Base-by-base conservation (phyloP, 2,329 filamentous ascomycete species). In the Ilyonectria mors-panacis region DNA sequence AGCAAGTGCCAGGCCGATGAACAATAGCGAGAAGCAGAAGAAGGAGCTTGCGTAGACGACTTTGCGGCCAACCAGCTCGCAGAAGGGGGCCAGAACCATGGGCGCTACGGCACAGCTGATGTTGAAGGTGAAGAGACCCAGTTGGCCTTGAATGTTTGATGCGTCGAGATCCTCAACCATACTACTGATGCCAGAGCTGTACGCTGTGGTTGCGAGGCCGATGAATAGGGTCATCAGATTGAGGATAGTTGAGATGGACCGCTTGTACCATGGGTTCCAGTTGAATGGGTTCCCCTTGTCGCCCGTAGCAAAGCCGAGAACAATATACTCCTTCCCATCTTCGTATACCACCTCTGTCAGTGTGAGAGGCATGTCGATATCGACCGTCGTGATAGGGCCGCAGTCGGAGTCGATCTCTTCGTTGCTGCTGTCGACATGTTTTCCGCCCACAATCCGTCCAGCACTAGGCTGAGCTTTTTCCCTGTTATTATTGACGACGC, bases 221-320 rank as follows among this genome's bases (percentile, higher is more conserved):
- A 72, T 72, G 21, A 72, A 72, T 33, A 72, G 35, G 4, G 70
- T 72, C 71, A 73, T 73, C 13, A 73, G 15, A 42, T 73, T 73
- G 9, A 73, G 59, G 9, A 73, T 73, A 6, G 71, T 73, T 2
- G 71, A 73, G 37, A 73, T 69, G 1, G 67, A 68, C 44, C 71
- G 63, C 45, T 73, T 73, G 28, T 73, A 72, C 71, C 71, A 73
- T 0, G 65, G 69, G 61, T 73, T 73, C 71, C 71, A 73, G 47
- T 73, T 73, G 35, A 73, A 73, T 0, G 71, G 71, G 21, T 73
- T 73, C 37, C 73, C 71, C 33, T 72, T 70, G 13, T 73, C 71
- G 0, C 71, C 71, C 1, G 69, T 66, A 9, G 71, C 71, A 47
- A 73, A 72, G 4, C 70, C 70, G 30, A 72, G 55, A 2, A 72